Evolutionary conservation across 495 filamentous ascomycete genomes (phyloP).

Genomic region (Aspergillus conjunctus): DNA sequence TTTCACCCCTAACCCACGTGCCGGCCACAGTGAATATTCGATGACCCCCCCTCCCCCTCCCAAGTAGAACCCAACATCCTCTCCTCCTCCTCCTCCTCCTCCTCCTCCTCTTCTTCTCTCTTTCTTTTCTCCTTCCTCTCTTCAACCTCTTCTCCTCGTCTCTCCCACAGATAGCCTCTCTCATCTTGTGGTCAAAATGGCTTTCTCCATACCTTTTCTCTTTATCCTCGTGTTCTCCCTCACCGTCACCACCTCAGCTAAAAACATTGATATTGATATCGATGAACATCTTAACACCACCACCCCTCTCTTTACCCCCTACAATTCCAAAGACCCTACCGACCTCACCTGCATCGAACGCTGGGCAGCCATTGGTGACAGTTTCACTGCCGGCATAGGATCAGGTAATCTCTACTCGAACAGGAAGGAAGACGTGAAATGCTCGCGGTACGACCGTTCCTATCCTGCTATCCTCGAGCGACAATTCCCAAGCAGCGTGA

Average conservation of each 20-base stretch:
- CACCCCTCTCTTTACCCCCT: neutral
- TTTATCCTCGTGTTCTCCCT: neutral
- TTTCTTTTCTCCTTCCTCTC: neutral
- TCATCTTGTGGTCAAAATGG: neutral
- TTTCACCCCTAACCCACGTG: no score
- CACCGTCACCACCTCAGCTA: neutral
- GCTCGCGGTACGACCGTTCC: slow-evolving; percentile 31
- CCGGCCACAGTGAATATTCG: neutral
- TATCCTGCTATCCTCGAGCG: slow-evolving; percentile 26
- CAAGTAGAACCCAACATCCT: neutral
- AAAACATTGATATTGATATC: neutral
- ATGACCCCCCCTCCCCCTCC: neutral
- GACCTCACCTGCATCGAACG: slow-evolving; percentile 30
- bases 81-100: neutral
- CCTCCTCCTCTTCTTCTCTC: neutral
- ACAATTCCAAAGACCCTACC: neutral
- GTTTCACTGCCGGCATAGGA: slow-evolving; percentile 39
- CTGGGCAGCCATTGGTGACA: slow-evolving; percentile 39
- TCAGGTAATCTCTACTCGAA: slow-evolving; percentile 20
- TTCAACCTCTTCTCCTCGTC: slow-evolving; percentile 1
- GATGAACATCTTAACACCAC: neutral
- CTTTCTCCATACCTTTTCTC: neutral
- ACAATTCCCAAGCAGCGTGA: slow-evolving; percentile 1
- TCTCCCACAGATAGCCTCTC: neutral
- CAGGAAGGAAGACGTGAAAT: slow-evolving; percentile 14